These are phyloP conservation scores for Hyparrhenia diplandra DNA, from an alignment of 176 grass and related monocot genomes.

Conservation along the genomic window DNA sequence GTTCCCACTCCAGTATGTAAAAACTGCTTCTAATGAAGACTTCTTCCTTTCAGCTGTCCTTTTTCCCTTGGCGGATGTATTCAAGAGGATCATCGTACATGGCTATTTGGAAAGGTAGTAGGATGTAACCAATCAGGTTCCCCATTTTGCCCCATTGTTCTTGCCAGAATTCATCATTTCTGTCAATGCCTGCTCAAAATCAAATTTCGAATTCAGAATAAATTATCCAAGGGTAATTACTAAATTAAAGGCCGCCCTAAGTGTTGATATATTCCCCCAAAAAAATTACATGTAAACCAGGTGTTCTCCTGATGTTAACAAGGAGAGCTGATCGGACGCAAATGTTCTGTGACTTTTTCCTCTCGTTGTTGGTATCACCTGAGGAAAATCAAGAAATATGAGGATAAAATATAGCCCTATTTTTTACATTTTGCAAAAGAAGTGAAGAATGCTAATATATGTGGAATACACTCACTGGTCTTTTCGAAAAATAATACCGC, in stretches of 20 bases:
- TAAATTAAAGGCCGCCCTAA: neutral
- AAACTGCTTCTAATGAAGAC: slow-evolving; percentile 62
- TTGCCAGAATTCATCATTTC: slow-evolving; percentile 66
- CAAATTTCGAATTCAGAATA: neutral
- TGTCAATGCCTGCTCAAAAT: slow-evolving; percentile 54
- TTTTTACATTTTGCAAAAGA: neutral
- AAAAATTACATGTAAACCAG: slow-evolving; percentile 63
- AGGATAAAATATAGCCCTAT: neutral
- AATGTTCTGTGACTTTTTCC: slow-evolving; percentile 23
- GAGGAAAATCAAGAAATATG: slow-evolving; percentile 7
- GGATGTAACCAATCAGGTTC: slow-evolving; percentile 62
- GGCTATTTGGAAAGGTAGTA: slow-evolving; percentile 53
- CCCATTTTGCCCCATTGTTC: slow-evolving; percentile 44
- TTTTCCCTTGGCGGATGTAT: slow-evolving; percentile 67
- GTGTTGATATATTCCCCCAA: neutral
- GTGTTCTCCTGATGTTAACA: slow-evolving; percentile 68
- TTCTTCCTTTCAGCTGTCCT: slow-evolving; percentile 64
- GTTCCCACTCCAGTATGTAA: slow-evolving; percentile 63
- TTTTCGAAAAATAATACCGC: slow-evolving; percentile 64
- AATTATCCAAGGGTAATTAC: neutral
- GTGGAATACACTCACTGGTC: slow-evolving; percentile 24
- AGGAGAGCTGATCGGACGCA: slow-evolving; percentile 62
- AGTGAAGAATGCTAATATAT: slow-evolving; percentile 4
- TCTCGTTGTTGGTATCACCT: slow-evolving; percentile 31
- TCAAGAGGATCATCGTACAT: slow-evolving; percentile 66